phyloP scores from a whole-genome alignment of 78 protist species.

The Isochrysis galbana region DNA sequence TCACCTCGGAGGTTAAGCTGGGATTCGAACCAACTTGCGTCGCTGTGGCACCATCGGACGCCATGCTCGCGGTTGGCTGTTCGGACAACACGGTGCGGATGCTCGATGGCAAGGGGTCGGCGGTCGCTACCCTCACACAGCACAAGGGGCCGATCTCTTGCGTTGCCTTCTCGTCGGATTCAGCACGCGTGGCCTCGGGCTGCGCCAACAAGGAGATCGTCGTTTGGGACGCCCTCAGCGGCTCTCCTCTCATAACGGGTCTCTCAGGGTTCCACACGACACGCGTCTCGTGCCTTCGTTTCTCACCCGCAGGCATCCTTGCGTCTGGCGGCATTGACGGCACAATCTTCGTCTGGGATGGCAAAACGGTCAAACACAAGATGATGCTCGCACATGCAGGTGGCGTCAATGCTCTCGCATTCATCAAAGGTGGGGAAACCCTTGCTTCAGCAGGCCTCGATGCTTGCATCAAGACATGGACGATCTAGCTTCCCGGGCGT shows the following conservation, averaged over 20 bases:
- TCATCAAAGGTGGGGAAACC: not conserved
- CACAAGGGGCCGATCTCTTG: not conserved
- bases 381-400: not conserved
- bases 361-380: not conserved
- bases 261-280: not conserved
- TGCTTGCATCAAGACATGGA: not conserved
- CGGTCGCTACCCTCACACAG: not conserved
- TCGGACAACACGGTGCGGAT: not conserved
- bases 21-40: not conserved
- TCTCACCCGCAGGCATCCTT: not conserved
- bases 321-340: conserved; percentile 23
- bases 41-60: not conserved
- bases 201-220: not conserved
- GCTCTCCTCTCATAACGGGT: not conserved
- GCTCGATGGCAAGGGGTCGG: not conserved
- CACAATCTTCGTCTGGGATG: not conserved
- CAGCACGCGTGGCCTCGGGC: not conserved
- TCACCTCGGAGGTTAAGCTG: not conserved
- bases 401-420: not conserved
- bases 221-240: not conserved
- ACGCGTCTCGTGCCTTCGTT: not conserved
- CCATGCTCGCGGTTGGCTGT: not conserved
- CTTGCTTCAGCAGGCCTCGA: not conserved
- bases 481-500: too few relatives aligned
- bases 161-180: not conserved